Conservation (phyloP, 441 rosid genomes). For the Erodium moschatum region DNA sequence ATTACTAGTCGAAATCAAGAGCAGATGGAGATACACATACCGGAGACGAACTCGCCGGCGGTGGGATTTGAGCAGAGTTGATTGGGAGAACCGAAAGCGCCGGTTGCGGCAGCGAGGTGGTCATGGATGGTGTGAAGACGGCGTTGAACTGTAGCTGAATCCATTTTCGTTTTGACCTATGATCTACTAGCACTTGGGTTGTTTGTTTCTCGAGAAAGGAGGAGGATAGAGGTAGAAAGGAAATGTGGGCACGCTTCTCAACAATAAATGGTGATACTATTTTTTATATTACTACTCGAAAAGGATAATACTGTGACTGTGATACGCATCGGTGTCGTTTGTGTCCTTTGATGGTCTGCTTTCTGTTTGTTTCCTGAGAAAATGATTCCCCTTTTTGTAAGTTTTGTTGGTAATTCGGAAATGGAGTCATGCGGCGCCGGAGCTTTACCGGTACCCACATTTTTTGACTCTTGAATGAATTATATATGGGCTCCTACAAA, state of each 20-base stretch:
- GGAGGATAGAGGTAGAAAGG: neutral
- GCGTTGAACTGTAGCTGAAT: slow-evolving; percentile 54
- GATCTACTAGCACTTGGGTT: neutral
- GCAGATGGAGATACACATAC: slow-evolving; percentile 26
- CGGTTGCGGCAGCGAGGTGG: slow-evolving; percentile 40
- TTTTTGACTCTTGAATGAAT: neutral
- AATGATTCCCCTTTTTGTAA: too few relatives aligned
- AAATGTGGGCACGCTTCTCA: slow-evolving; percentile 12
- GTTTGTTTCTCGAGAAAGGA: neutral
- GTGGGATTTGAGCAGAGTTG: slow-evolving; percentile 45
- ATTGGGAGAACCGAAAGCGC: slow-evolving; percentile 31
- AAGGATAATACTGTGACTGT: neutral
- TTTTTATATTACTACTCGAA: neutral
- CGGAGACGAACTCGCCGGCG: slow-evolving; percentile 66
- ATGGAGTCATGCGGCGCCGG: slow-evolving; percentile 1
- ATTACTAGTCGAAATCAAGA: neutral
- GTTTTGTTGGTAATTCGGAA: neutral
- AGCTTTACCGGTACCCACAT: neutral
- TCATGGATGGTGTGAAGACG: slow-evolving; percentile 58
- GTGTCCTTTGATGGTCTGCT: neutral
- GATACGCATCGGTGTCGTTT: neutral
- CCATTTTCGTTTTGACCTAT: slow-evolving; percentile 23
- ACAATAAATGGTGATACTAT: neutral
- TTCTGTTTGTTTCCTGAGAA: slow-evolving; percentile 5
- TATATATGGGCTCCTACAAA: too few relatives aligned